Conservation (phyloP, 1,284 basidiomycete genomes). For the Salmacisia buchloeana region DNA sequence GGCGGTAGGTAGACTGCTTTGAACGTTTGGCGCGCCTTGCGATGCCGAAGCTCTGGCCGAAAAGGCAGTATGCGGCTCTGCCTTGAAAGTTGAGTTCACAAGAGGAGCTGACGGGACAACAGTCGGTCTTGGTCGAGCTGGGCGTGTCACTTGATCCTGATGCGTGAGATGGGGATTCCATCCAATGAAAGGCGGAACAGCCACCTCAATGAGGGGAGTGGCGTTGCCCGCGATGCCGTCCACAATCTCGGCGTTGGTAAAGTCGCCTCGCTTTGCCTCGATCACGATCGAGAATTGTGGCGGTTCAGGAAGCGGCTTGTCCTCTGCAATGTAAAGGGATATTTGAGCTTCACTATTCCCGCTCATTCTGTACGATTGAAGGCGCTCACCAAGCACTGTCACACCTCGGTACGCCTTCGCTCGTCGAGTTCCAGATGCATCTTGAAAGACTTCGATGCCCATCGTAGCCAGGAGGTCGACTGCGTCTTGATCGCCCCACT, state of each 20-base stretch:
- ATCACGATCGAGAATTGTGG: conserved; percentile 59
- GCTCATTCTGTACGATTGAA: background rate
- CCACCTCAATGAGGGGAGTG: conserved; percentile 8
- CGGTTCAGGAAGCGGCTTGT: conserved; percentile 49
- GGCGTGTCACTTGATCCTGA: background rate
- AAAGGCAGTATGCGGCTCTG: too few relatives aligned
- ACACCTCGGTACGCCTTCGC: background rate
- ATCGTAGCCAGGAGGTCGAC: conserved; percentile 49
- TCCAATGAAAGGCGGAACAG: background rate
- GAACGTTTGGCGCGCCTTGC: too few relatives aligned
- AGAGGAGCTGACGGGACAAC: too few relatives aligned
- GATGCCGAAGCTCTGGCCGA: too few relatives aligned
- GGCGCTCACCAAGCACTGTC: background rate
- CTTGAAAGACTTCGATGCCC: conserved; percentile 54
- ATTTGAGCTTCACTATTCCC: background rate
- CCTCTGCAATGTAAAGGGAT: conserved; percentile 11
- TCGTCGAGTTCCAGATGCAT: conserved; percentile 48
- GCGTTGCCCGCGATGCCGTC: conserved; percentile 58
- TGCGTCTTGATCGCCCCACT: conserved; percentile 24
- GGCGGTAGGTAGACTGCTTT: too few relatives aligned
- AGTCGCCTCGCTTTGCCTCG: conserved; percentile 63
- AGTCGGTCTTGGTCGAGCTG: background rate
- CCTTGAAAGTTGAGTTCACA: too few relatives aligned
- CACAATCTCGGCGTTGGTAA: conserved; percentile 67
- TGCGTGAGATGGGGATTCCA: background rate